phyloP scores from a whole-genome alignment of 2,329 filamentous ascomycete genomes.

The Fonsecaea pedrosoi region DNA sequence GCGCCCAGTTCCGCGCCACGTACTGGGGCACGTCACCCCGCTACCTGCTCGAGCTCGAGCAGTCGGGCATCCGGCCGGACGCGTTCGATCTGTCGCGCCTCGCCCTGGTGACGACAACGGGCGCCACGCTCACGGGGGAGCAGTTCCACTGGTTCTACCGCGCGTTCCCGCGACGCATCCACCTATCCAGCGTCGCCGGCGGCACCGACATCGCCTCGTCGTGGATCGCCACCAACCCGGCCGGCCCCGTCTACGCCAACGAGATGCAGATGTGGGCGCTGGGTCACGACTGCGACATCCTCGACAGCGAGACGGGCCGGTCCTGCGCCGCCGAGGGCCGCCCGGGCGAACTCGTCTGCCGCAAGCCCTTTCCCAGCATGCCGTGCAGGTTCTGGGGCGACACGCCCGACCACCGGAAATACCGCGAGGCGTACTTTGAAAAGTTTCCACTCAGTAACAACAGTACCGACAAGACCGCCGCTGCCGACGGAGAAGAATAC shows the following conservation, averaged over 20 bases:
- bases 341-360: conserved; percentile 55
- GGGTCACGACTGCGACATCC: conserved; percentile 57
- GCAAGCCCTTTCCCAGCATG: conserved; percentile 56
- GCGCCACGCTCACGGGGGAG: conserved; percentile 51
- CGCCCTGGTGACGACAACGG: conserved; percentile 55
- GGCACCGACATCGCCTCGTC: conserved; percentile 57
- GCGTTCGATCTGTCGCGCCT: conserved; percentile 48
- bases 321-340: conserved; percentile 42
- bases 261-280: conserved; percentile 56
- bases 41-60: conserved; percentile 54
- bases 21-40: conserved; percentile 55
- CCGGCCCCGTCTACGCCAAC: conserved; percentile 52
- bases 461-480: background rate
- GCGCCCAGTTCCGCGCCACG: conserved; percentile 48
- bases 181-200: conserved; percentile 53
- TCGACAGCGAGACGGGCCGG: conserved; percentile 47
- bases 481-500: conserved; percentile 33
- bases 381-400: conserved; percentile 57
- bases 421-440: conserved; percentile 56
- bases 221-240: conserved; percentile 53
- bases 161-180: conserved; percentile 47
- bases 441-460: conserved; percentile 42
- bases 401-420: conserved; percentile 46
- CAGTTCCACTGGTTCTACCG: conserved; percentile 56
- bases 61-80: conserved; percentile 34